A percentile compares a stretch with the other conserved stretches of the same genome.
Conservation (phyloP, 2,329 filamentous ascomycete species). For the Lecanicillium sp. region DNA sequence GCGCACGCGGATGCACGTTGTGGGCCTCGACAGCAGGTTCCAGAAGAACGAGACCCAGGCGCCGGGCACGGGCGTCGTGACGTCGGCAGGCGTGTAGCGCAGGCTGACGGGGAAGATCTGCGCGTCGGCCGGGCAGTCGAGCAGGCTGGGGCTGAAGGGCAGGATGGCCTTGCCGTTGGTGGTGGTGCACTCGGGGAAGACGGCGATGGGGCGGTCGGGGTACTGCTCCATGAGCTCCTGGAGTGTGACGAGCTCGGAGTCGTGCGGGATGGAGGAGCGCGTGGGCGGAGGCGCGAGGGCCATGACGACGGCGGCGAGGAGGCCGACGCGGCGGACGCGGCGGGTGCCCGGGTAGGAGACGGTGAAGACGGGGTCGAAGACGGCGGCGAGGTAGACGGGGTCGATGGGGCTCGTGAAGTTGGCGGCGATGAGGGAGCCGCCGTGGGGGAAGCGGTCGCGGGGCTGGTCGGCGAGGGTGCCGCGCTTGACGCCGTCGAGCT, state of each 20-base stretch:
- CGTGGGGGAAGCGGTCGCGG: slow-evolving; percentile 66
- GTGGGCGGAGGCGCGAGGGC: slow-evolving; percentile 59
- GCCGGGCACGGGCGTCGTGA: slow-evolving; percentile 83
- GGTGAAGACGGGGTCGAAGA: slow-evolving; percentile 95
- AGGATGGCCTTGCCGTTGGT: slow-evolving; percentile 90
- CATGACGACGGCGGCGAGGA: slow-evolving; percentile 67
- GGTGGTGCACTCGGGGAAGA: slow-evolving; percentile 91
- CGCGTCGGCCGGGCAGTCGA: slow-evolving; percentile 58
- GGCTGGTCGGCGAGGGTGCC: slow-evolving; percentile 76
- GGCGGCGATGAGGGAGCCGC: slow-evolving; percentile 76
- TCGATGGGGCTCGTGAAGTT: slow-evolving; percentile 92
- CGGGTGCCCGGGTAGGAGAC: slow-evolving; percentile 70
- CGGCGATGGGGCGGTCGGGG: slow-evolving; percentile 69
- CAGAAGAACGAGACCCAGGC: slow-evolving; percentile 71
- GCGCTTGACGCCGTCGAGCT: slow-evolving; percentile 92
- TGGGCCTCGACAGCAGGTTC: slow-evolving; percentile 77
- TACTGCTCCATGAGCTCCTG: slow-evolving; percentile 58
- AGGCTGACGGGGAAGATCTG: slow-evolving; percentile 88
- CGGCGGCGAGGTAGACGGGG: slow-evolving; percentile 81
- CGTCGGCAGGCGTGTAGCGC: slow-evolving; percentile 80
- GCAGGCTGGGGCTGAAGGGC: slow-evolving; percentile 71
- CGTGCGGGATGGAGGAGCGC: slow-evolving; percentile 32
- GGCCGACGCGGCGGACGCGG: slow-evolving; percentile 68
- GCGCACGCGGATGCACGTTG: slow-evolving; percentile 83
- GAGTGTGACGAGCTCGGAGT: slow-evolving; percentile 52